Percentiles rank a stretch among this genome's conserved stretches.
These are phyloP conservation scores for Auxenochlorella pyrenoidosa DNA, from an alignment of 139 green algal genomes.

Conservation along the genomic window DNA sequence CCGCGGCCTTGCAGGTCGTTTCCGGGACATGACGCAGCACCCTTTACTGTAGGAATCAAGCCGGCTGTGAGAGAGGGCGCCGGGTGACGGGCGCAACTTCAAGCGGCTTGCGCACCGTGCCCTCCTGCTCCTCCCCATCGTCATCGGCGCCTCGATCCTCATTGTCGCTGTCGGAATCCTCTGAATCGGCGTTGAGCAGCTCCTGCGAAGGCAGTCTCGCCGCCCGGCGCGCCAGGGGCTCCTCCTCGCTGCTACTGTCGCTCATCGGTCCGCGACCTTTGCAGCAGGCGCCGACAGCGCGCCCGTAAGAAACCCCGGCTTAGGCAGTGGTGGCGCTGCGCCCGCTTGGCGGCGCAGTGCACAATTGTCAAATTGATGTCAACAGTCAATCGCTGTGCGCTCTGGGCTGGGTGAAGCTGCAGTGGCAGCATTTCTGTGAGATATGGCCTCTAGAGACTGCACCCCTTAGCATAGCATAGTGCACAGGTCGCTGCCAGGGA, in stretches of 20 bases:
- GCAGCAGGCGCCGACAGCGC: background rate
- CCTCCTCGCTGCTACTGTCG: conserved; percentile 14
- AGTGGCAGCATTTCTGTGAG: too few relatives aligned
- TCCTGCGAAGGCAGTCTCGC: background rate
- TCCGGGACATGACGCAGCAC: background rate
- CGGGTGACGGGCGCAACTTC: background rate
- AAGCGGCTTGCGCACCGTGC: background rate
- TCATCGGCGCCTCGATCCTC: background rate
- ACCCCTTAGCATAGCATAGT: too few relatives aligned
- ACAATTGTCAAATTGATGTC: too few relatives aligned
- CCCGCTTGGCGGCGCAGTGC: background rate
- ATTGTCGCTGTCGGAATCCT: background rate
- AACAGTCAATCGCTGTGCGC: too few relatives aligned
- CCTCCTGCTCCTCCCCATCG: background rate
- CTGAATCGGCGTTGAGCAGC: background rate
- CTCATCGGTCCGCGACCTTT: background rate
- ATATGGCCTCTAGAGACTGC: too few relatives aligned
- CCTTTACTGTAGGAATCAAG: background rate
- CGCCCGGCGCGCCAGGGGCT: background rate
- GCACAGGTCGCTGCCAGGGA: too few relatives aligned
- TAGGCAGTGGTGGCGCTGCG: background rate
- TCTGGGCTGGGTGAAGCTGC: too few relatives aligned
- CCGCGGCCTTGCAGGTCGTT: background rate
- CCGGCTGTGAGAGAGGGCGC: background rate
- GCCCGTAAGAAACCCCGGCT: too few relatives aligned